Percentiles rank a stretch among this genome's conserved stretches.
Evolutionary conservation across 1,139 yeast species (phyloP).

Genomic region (Scheffersomyces illinoinensis): DNA sequence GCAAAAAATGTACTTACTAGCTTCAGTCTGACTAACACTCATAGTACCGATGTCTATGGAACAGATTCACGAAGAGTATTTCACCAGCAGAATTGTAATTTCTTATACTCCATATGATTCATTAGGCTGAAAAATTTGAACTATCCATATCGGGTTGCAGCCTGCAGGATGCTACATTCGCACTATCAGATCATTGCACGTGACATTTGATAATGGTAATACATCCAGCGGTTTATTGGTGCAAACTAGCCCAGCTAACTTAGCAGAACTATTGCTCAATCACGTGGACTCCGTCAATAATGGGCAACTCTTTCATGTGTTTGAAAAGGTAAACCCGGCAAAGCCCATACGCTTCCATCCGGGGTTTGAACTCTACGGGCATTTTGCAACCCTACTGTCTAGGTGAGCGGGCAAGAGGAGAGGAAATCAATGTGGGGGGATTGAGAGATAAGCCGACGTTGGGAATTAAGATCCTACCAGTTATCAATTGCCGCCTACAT

Average conservation of each 20-base stretch:
- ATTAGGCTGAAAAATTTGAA: constrained; percentile 2
- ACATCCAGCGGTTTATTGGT: neutral
- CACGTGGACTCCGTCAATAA: neutral
- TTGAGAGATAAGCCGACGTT: neutral
- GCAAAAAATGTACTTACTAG: constrained; percentile 9
- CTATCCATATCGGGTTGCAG: neutral
- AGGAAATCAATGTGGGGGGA: neutral
- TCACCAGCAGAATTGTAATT: neutral
- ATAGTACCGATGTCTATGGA: constrained; percentile 6
- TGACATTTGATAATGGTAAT: constrained; percentile 16
- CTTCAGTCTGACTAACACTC: constrained; percentile 14
- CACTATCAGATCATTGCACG: constrained; percentile 19
- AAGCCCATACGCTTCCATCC: neutral
- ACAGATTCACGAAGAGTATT: neutral
- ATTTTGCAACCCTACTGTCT: neutral
- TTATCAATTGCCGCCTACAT: neutral
- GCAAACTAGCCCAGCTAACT: neutral
- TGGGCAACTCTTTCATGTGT: neutral
- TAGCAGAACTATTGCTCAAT: neutral
- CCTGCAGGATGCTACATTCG: constrained; percentile 5
- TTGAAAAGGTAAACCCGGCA: neutral
- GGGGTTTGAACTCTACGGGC: neutral
- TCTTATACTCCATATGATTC: neutral
- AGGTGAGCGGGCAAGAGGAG: neutral
- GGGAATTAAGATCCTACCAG: neutral